These are phyloP conservation scores for Plasmodium coatneyi DNA, from an alignment of 169 alveolate species.

Conservation along the genomic window DNA sequence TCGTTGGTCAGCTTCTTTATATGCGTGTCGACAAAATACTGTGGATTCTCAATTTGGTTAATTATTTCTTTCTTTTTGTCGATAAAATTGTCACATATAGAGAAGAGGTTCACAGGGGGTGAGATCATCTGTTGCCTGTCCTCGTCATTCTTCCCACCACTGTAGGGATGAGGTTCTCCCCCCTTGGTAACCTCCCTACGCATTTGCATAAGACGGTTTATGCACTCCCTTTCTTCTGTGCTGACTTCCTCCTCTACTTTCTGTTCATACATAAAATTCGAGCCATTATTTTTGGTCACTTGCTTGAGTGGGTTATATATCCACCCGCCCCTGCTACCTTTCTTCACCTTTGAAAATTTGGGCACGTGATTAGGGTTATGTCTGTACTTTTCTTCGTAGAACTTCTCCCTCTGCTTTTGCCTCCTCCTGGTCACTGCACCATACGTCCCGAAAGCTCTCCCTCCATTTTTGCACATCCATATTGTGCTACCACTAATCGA, in stretches of 20 bases:
- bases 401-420: constrained; percentile 56
- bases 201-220: constrained; percentile 29
- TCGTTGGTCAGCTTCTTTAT: constrained; percentile 32
- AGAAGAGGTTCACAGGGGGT: constrained; percentile 7
- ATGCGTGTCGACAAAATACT: constrained; percentile 62
- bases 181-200: background rate
- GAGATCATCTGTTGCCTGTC: background rate
- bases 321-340: constrained; percentile 75
- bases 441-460: constrained; percentile 53
- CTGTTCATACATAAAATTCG: constrained; percentile 52
- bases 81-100: constrained; percentile 62
- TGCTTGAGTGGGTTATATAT: constrained; percentile 64
- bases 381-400: constrained; percentile 66
- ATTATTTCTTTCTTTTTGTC: constrained; percentile 70
- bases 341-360: constrained; percentile 57
- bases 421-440: constrained; percentile 72
- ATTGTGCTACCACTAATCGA: background rate
- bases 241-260: constrained; percentile 53
- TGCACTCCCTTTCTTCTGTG: constrained; percentile 55
- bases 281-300: constrained; percentile 69
- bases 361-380: constrained; percentile 67
- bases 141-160: background rate
- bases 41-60: constrained; percentile 55
- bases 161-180: background rate
- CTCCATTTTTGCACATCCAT: background rate